Percentiles rank a stretch among this genome's conserved stretches.
Evolutionary conservation across 2,329 filamentous ascomycete species (phyloP).

Genomic region (Exophiala aquamarina): DNA sequence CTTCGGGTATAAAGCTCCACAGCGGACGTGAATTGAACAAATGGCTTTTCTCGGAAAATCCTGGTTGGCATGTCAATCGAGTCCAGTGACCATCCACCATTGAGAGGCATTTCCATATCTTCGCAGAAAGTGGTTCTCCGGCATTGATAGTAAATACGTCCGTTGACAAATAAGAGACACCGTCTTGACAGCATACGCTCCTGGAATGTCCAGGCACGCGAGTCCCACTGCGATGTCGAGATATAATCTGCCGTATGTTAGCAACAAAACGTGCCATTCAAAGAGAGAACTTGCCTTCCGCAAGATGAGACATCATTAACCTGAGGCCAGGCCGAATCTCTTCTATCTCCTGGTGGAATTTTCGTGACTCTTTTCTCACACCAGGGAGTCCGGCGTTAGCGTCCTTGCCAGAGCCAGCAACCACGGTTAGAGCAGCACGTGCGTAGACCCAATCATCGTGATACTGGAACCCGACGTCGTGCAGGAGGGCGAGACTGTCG

Average conservation of each 20-base stretch:
- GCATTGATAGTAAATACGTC: conserved; percentile 29
- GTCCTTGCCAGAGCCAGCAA: conserved; percentile 27
- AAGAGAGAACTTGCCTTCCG: conserved; percentile 18
- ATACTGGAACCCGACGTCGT: conserved; percentile 29
- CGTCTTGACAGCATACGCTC: conserved; percentile 38
- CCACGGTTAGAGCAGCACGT: conserved; percentile 24
- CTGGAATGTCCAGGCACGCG: conserved; percentile 42
- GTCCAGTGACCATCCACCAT: conserved; percentile 28
- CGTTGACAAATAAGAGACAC: conserved; percentile 38
- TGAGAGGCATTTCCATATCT: conserved; percentile 27
- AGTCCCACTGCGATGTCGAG: conserved; percentile 36
- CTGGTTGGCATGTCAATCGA: conserved; percentile 30
- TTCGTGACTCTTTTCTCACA: conserved; percentile 28
- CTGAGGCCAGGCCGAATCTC: conserved; percentile 26
- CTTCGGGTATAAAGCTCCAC: conserved; percentile 30
- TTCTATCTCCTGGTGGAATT: conserved; percentile 28
- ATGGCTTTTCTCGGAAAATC: conserved; percentile 28
- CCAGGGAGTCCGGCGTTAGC: conserved; percentile 30
- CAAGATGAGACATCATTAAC: conserved; percentile 29
- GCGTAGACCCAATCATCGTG: conserved; percentile 31
- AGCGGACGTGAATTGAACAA: conserved; percentile 29
- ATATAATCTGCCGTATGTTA: conserved; percentile 24
- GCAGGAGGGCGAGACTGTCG: conserved; percentile 28
- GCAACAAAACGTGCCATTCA: neutral
- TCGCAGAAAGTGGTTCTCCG: conserved; percentile 29